A percentile compares a stretch with the other conserved stretches of the same genome.
phyloP scores from a whole-genome alignment of 257 asterid genomes.

The Lavandula angustifolia region DNA sequence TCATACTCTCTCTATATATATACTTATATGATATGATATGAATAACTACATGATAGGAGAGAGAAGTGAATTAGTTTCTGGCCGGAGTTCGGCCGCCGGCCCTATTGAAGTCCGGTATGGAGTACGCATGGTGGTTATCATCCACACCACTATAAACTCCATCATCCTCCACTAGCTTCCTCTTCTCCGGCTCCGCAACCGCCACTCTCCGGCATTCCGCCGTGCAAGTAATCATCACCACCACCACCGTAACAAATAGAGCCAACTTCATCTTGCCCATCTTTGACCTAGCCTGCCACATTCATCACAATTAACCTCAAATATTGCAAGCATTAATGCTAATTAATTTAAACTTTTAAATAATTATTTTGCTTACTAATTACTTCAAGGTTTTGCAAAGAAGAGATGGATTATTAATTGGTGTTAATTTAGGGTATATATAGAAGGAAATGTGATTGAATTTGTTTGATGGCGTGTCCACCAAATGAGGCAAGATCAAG shows the following conservation, averaged over 20 bases:
- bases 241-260: constrained; percentile 12
- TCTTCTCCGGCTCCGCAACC: not conserved
- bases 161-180: constrained; percentile 1
- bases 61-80: not conserved
- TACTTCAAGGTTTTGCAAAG: not conserved
- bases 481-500: constrained; percentile 57
- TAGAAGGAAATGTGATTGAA: constrained; percentile 3
- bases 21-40: not conserved
- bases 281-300: not conserved
- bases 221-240: constrained; percentile 28
- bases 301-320: not conserved
- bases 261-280: constrained; percentile 26
- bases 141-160: constrained; percentile 21
- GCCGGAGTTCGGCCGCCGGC: constrained; percentile 35
- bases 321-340: not conserved
- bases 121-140: constrained; percentile 41
- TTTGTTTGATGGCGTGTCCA: constrained; percentile 46
- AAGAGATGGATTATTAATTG: constrained; percentile 9
- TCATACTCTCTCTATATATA: too few species aligned
- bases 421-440: constrained; percentile 4
- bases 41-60: not conserved
- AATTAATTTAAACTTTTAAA: too few species aligned
- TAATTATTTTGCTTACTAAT: too few species aligned
- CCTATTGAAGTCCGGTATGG: constrained; percentile 40
- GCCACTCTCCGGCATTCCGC: constrained; percentile 22